phyloP scores from a whole-genome alignment of 73 alveolate species.

The Blepharisma stoltei region DNA sequence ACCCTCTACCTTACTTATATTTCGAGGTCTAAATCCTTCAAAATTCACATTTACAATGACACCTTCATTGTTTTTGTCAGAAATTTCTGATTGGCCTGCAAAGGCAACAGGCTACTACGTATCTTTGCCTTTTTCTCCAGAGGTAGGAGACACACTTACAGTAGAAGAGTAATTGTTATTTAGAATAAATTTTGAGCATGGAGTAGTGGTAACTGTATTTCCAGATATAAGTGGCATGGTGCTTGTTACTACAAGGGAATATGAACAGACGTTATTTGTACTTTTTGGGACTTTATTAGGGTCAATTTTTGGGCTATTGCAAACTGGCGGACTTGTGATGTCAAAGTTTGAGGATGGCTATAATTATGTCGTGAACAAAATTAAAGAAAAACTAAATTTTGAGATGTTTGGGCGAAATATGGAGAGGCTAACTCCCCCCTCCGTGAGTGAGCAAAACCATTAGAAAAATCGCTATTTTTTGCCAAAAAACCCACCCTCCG shows the following conservation, averaged over 20 bases:
- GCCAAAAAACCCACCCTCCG: no score
- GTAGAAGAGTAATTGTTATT: constrained; percentile 5
- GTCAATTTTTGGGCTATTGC: background rate
- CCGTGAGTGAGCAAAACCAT: no score
- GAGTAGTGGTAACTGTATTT: background rate
- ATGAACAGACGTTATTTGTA: background rate
- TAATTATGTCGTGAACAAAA: no score
- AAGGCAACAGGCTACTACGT: background rate
- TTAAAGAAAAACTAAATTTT: no score
- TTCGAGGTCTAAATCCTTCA: background rate
- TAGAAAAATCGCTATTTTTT: no score
- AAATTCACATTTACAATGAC: background rate
- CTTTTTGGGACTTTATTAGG: background rate
- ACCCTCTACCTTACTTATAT: background rate
- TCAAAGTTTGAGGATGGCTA: no score
- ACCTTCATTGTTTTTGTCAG: constrained; percentile 5
- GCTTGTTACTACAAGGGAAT: background rate
- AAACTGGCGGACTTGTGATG: background rate
- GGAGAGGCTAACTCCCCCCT: no score
- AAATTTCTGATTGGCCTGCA: background rate
- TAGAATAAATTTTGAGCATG: background rate
- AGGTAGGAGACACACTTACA: background rate
- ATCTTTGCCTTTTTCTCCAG: background rate
- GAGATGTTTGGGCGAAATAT: no score
- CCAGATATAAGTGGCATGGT: background rate